These are phyloP conservation scores for Penicillium silybi DNA, from an alignment of 495 filamentous ascomycete species.

Conservation along the genomic window DNA sequence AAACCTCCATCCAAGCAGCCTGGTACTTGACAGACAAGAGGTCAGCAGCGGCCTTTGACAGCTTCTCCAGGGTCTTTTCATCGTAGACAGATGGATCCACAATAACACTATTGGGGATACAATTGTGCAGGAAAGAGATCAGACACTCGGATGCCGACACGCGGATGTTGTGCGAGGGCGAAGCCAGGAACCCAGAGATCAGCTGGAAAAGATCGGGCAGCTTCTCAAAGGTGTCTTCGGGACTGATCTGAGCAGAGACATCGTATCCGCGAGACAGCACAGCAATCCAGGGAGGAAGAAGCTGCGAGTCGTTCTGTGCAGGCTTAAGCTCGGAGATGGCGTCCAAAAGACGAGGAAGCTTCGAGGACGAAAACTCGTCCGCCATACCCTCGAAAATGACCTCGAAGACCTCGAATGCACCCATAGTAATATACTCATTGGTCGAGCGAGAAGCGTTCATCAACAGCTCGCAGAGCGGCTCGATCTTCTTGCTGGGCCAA, in stretches of 20 bases:
- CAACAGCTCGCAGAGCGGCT: constrained; percentile 81
- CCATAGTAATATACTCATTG: constrained; percentile 93
- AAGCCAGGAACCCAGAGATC: constrained; percentile 75
- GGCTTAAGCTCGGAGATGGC: constrained; percentile 85
- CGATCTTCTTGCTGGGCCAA: constrained; percentile 97
- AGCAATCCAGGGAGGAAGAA: constrained; percentile 93
- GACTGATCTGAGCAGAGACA: constrained; percentile 79
- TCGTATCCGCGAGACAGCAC: constrained; percentile 92
- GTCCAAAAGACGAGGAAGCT: constrained; percentile 83
- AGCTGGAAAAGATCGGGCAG: constrained; percentile 75
- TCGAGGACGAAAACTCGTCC: constrained; percentile 77
- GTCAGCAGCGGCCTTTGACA: constrained; percentile 62
- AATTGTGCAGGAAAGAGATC: constrained; percentile 85
- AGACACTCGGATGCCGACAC: constrained; percentile 92
- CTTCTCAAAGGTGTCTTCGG: constrained; percentile 84
- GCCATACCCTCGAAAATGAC: constrained; percentile 89
- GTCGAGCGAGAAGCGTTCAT: constrained; percentile 81
- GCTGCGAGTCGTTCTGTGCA: constrained; percentile 82
- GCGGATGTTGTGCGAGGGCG: constrained; percentile 85
- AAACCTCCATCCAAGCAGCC: constrained; percentile 91
- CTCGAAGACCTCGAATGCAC: constrained; percentile 95
- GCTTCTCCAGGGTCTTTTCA: constrained; percentile 74
- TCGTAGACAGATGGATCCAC: constrained; percentile 85
- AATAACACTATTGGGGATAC: constrained; percentile 73
- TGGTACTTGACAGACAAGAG: constrained; percentile 89